Evolutionary conservation across 352 stramenopile species (phyloP), one percentile per base, ranked within the genome.

Genomic region (Globisporangium rhizosaccharum): DNA sequence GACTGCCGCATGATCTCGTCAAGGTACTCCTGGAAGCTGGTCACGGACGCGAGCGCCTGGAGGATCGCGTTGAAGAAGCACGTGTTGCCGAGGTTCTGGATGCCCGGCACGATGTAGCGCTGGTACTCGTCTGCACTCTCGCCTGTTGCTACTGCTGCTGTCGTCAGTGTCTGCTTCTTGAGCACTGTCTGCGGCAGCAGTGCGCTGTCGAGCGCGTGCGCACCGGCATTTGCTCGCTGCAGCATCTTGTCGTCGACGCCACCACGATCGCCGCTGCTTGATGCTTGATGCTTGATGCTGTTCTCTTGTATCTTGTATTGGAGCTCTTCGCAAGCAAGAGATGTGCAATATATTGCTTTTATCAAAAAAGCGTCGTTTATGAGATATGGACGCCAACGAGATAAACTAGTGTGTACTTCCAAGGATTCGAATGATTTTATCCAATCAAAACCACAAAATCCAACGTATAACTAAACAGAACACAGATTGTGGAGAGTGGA

Each of bases 31-130:
- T 82, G 72, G 55, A 94, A 87, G 63, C 75, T 82, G 23, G 69
- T 56, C n/a, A 88, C 74, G 14, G 80, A 76, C 10, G 87, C 85
- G 33, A 96, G 69, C 53, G 83, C 81, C 65, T 96, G 87, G 53
- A 95, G 71, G 53, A 96, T 91, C 33, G 85, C 87, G 62, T 96
- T 96, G 72, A 96, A 92, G 63, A 92, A 96, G 71, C 87, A 96
- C 51, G 87, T 93, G 64, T 96, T 96, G 65, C 87, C 85, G n/a
- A 96, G 69, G 61, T 96, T 96, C 65, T 88, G 73, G 44, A 95
- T 75, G n/a, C 87, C 87, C 1, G 83, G 77, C 44, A 94, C 72
- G 15, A 41, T 50, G 41, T 53, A 63, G n/a, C 57, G 57, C 50
- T 63, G 57, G 50, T 53, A 57, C 57, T 63, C 57, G 41, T 63